Conservation (phyloP, 306 rosid species). For the Prunus salicina region DNA sequence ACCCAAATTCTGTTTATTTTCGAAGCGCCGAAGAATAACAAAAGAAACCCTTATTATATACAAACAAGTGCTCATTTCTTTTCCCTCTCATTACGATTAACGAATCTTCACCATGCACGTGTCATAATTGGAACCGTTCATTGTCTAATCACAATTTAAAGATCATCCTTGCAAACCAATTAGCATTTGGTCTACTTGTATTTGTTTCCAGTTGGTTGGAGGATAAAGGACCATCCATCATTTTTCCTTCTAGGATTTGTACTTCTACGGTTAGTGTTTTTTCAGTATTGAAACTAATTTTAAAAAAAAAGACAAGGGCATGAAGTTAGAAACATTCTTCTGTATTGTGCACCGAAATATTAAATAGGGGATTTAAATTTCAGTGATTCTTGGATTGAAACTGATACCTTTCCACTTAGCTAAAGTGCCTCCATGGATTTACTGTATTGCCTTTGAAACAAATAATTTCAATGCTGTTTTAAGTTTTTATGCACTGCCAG, state of each 20-base stretch:
- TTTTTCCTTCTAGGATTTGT: not conserved
- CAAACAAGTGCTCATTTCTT: too few relatives aligned
- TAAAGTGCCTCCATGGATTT: not conserved
- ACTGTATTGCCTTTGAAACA: not conserved
- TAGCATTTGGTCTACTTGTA: too few relatives aligned
- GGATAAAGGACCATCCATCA: not conserved
- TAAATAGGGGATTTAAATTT: not conserved
- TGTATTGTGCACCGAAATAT: not conserved
- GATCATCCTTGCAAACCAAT: too few relatives aligned
- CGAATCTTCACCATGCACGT: too few relatives aligned
- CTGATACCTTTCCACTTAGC: not conserved
- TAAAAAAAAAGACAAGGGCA: not conserved
- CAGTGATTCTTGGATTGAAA: not conserved
- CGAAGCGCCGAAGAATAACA: too few relatives aligned
- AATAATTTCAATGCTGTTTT: not conserved
- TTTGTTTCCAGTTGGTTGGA: too few relatives aligned
- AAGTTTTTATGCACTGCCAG: not conserved
- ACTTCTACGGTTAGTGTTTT: not conserved
- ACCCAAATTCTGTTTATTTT: too few relatives aligned
- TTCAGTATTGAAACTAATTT: not conserved
- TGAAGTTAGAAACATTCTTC: not conserved
- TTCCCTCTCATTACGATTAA: too few relatives aligned
- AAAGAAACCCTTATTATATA: too few relatives aligned
- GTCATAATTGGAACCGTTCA: too few relatives aligned
- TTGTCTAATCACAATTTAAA: too few relatives aligned